Percentiles rank a stretch among this genome's conserved stretches.
These are phyloP conservation scores for Microbotryum lychnidis-dioicae DNA, from an alignment of 1,284 basidiomycete species.

Conservation along the genomic window DNA sequence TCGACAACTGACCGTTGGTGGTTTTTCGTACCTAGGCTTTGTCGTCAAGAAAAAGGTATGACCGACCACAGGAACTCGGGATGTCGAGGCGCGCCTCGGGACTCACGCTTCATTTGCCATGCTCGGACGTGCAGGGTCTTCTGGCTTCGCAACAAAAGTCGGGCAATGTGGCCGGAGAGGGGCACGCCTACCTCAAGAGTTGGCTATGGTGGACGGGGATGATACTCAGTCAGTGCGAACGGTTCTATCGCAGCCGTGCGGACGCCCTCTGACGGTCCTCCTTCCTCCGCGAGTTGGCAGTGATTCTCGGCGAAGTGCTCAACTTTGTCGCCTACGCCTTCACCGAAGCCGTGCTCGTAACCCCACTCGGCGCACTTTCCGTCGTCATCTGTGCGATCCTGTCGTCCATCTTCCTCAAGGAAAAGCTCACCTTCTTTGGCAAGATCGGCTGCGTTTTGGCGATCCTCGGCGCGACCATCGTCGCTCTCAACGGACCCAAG, in stretches of 20 bases:
- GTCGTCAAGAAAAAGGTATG: constrained; percentile 81
- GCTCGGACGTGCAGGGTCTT: constrained; percentile 32
- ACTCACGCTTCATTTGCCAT: no score
- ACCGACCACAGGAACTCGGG: no score
- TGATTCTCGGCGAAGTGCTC: constrained; percentile 53
- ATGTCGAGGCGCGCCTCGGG: not conserved
- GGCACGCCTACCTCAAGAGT: constrained; percentile 84
- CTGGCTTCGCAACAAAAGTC: constrained; percentile 41
- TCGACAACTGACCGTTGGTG: no score
- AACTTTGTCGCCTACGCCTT: constrained; percentile 83
- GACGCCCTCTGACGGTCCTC: not conserved
- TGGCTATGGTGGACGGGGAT: constrained; percentile 72
- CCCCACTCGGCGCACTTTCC: constrained; percentile 90
- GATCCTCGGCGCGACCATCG: constrained; percentile 75
- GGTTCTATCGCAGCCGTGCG: not conserved
- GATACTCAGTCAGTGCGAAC: constrained; percentile 33
- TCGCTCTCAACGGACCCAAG: constrained; percentile 68
- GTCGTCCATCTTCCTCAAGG: constrained; percentile 86
- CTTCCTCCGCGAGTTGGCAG: not conserved
- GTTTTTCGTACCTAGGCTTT: constrained; percentile 12
- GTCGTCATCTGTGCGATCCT: constrained; percentile 92
- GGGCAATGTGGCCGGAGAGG: constrained; percentile 68
- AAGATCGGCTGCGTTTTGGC: constrained; percentile 71
- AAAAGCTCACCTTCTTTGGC: constrained; percentile 82
- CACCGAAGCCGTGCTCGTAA: constrained; percentile 77